Base-by-base conservation (phyloP, 139 green algal genomes). In the Chlorella sorokiniana region DNA sequence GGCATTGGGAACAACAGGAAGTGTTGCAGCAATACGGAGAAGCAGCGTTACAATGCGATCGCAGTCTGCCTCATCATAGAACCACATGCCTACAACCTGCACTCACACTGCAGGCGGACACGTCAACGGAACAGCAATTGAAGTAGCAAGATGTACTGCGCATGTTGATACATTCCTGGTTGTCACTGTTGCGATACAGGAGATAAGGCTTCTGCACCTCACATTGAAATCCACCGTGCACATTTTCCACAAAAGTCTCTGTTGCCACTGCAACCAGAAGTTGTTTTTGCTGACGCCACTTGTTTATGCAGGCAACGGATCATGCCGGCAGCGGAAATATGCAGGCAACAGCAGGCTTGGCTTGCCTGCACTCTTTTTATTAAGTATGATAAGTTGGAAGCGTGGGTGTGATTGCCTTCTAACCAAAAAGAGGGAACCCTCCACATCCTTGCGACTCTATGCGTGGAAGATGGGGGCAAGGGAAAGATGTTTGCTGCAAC, bases 51-150 rank as follows among this genome's bases (percentile, higher is more conserved):
- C 81, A 14, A 97, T 82, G 14, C 88, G 83, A 6, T 94, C 68
- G 64, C 94, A 91, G 63, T 98, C 94, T 0, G 71, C 74, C n/a
- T 90, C 77, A 5, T 96, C 91, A 73, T 97, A 97, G 69, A 98
- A 98, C 95, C 95, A 98, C 37, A 98, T 93, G 37, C 95, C 94
- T 33, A 94, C 89, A 35, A 98, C 93, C 90, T 96, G 85, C 10
- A 77, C 59, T 11, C 61, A 35, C 10, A 41, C 22, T 25, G 56
- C 23, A 65, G 10, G 23, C 18, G 10, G 18, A 65, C 68, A 35
- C 16, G 18, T 45, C 37, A 7, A 22, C 22, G 20, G 10, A 45
- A 51, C 27, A 20, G 14, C 22, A 38, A 68, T 40, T 6, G 4
- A 4, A 38, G 25, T 27, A 10, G 25, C 16, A 42, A 8, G 62